Percentiles rank a stretch among this genome's conserved stretches.
Conservation (phyloP, 1,284 basidiomycete species). For the Heterobasidion occidentale region DNA sequence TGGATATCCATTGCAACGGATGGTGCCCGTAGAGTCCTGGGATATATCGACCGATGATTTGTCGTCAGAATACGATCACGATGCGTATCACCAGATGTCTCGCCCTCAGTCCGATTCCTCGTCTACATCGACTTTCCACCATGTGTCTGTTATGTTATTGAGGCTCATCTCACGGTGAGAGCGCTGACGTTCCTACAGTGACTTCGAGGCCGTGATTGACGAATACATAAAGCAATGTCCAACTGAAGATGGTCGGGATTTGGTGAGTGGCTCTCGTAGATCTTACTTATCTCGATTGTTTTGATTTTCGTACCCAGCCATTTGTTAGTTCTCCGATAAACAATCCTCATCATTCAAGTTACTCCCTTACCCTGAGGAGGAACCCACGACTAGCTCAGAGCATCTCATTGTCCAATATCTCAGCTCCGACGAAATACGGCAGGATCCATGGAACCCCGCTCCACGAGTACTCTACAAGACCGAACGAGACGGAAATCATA, state of each 20-base stretch:
- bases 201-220: slow-evolving; percentile 11
- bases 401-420: slow-evolving; percentile 32
- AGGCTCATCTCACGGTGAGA: background rate
- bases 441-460: slow-evolving; percentile 45
- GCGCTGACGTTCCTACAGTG: background rate
- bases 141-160: slow-evolving; percentile 1
- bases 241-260: background rate
- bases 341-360: slow-evolving; percentile 10
- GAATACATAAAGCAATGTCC: slow-evolving; percentile 8
- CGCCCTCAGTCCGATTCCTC: slow-evolving; percentile 1
- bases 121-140: slow-evolving; percentile 6
- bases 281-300: background rate
- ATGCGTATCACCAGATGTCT: no score
- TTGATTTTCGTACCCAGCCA: background rate
- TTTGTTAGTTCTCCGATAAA: background rate
- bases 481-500: slow-evolving; percentile 26
- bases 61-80: no score
- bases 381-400: slow-evolving; percentile 18
- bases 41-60: background rate
- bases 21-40: slow-evolving; percentile 8
- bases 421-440: slow-evolving; percentile 30
- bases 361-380: slow-evolving; percentile 17
- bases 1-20: slow-evolving; percentile 10
- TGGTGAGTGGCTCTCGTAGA: slow-evolving; percentile 5
- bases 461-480: slow-evolving; percentile 37